Conservation (phyloP, 441 rosid species). For the Pelargonium australe region DNA sequence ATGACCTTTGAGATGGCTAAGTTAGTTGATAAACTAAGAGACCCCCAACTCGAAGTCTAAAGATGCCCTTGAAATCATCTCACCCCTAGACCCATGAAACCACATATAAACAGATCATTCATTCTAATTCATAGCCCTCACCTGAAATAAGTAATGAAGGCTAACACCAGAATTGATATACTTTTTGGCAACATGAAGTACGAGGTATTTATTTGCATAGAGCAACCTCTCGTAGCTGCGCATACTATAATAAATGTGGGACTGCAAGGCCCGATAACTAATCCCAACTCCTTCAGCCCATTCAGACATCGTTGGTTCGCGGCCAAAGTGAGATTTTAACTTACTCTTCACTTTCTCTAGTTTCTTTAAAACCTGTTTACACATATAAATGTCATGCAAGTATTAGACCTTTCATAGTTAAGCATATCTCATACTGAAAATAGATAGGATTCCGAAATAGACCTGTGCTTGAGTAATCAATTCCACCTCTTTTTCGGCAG, state of each 20-base stretch:
- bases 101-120: not conserved
- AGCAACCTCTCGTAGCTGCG: slow-evolving; percentile 61
- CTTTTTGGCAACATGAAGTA: slow-evolving; percentile 74
- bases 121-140: slow-evolving; percentile 15
- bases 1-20: no score
- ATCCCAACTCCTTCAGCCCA: slow-evolving; percentile 70
- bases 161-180: slow-evolving; percentile 71
- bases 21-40: not conserved
- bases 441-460: slow-evolving; percentile 17
- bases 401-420: slow-evolving; percentile 11
- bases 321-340: slow-evolving; percentile 60
- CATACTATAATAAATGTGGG: slow-evolving; percentile 48
- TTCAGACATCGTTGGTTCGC: slow-evolving; percentile 65
- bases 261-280: slow-evolving; percentile 46
- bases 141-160: slow-evolving; percentile 76
- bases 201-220: slow-evolving; percentile 63
- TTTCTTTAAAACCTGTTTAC: slow-evolving; percentile 48
- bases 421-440: slow-evolving; percentile 5
- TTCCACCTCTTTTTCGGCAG: slow-evolving; percentile 64
- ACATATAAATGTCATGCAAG: slow-evolving; percentile 17
- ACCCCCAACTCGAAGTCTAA: not conserved
- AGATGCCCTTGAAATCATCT: not conserved
- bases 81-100: not conserved
- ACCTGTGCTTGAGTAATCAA: slow-evolving; percentile 71
- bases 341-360: slow-evolving; percentile 55